Evolutionary conservation across 352 stramenopile species (phyloP).

Genomic region (Elongisporangium undulatum): DNA sequence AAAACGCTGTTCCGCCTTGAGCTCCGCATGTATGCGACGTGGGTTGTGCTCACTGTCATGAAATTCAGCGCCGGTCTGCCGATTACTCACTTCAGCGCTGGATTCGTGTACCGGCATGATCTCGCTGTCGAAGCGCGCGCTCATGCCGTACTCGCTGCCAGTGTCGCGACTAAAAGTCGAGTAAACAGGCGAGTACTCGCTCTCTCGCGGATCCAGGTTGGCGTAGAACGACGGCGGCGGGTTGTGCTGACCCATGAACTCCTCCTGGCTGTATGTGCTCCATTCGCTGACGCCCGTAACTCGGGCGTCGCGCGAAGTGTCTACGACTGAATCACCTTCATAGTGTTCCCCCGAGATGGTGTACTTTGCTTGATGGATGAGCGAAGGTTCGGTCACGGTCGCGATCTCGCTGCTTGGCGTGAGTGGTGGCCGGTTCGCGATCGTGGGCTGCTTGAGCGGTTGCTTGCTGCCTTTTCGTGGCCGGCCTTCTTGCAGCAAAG

Average conservation of each 20-base stretch:
- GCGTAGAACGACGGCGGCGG: neutral
- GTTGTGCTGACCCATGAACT: neutral
- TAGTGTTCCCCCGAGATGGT: neutral
- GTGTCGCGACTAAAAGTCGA: neutral
- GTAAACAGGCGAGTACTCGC: neutral
- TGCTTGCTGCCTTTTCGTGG: neutral
- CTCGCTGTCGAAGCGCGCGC: neutral
- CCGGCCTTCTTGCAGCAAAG: neutral
- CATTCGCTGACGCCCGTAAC: neutral
- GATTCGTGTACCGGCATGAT: neutral
- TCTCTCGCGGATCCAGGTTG: neutral
- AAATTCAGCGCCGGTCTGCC: neutral
- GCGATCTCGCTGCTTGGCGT: neutral
- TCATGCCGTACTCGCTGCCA: neutral
- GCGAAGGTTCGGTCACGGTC: neutral
- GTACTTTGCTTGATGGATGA: neutral
- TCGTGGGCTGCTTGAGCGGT: neutral
- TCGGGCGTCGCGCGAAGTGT: neutral
- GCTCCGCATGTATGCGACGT: neutral
- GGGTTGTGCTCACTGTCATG: neutral
- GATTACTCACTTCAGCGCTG: neutral
- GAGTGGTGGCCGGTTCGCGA: neutral
- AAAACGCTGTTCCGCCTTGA: neutral
- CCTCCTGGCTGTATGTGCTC: neutral
- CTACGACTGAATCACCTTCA: neutral